A percentile compares a stretch with the other conserved stretches of the same genome.
Evolutionary conservation across 2,329 filamentous ascomycete species (phyloP).

Genomic region (Balansia obtecta): DNA sequence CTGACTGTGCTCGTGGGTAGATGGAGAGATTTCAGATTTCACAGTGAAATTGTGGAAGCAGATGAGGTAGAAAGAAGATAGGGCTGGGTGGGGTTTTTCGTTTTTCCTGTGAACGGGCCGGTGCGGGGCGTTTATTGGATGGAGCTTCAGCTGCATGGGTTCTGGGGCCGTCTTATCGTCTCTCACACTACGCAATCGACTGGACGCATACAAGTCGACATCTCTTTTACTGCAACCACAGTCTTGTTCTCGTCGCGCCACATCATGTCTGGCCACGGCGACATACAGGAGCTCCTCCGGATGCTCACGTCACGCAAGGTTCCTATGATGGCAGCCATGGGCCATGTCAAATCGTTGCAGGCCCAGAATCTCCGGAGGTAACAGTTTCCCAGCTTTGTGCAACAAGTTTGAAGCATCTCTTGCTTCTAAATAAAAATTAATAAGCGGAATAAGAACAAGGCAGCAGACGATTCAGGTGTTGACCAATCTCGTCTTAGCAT

Average conservation of each 20-base stretch:
- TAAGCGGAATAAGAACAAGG: too few relatives aligned
- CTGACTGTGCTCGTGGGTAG: too few relatives aligned
- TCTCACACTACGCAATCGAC: too few relatives aligned
- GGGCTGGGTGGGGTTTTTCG: too few relatives aligned
- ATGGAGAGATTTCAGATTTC: too few relatives aligned
- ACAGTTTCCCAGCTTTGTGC: not conserved
- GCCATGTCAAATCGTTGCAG: conserved; percentile 45
- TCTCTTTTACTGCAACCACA: too few relatives aligned
- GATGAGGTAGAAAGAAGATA: too few relatives aligned
- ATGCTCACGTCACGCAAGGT: conserved; percentile 46
- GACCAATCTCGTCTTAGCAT: conserved; percentile 26
- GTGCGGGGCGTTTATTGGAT: not conserved
- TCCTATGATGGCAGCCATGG: conserved; percentile 46
- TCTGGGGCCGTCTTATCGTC: not conserved
- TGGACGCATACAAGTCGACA: too few relatives aligned
- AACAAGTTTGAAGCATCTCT: not conserved
- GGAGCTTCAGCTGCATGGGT: not conserved
- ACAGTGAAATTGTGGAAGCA: too few relatives aligned
- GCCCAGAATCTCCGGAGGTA: conserved; percentile 43
- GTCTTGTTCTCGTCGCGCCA: not conserved
- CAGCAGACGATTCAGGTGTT: not conserved
- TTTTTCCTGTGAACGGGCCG: not conserved
- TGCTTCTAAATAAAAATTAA: too few relatives aligned
- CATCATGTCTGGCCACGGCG: conserved; percentile 43
- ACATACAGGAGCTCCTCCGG: conserved; percentile 48